A percentile compares a stretch with the other conserved stretches of the same genome.
These are phyloP conservation scores for Taphrina sp. DNA, from an alignment of 1,139 yeast species.

Conservation along the genomic window DNA sequence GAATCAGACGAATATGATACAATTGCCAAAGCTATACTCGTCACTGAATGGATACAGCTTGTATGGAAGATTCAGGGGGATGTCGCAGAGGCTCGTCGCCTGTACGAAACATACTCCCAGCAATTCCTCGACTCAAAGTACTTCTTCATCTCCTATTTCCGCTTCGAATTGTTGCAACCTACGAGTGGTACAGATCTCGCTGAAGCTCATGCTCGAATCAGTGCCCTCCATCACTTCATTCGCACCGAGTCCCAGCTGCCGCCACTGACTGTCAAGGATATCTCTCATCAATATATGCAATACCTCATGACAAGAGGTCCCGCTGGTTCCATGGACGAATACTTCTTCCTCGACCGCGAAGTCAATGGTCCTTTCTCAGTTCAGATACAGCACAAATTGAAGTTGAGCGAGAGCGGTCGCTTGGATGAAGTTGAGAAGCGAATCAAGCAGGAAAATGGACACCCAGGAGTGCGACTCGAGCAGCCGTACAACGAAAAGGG, in stretches of 20 bases:
- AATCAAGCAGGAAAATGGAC: slow-evolving; percentile 42
- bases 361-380: slow-evolving; percentile 44
- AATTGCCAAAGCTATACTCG: slow-evolving; percentile 38
- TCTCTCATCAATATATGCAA: slow-evolving; percentile 42
- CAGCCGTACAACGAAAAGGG: slow-evolving; percentile 28
- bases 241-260: slow-evolving; percentile 41
- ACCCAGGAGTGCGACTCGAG: slow-evolving; percentile 44
- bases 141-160: slow-evolving; percentile 44
- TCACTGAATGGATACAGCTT: slow-evolving; percentile 40
- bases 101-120: slow-evolving; percentile 39
- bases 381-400: slow-evolving; percentile 35
- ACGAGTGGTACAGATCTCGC: slow-evolving; percentile 31
- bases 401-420: slow-evolving; percentile 32
- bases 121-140: slow-evolving; percentile 39
- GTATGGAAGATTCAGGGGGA: slow-evolving; percentile 40
- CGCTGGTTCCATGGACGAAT: slow-evolving; percentile 39
- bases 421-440: slow-evolving; percentile 33
- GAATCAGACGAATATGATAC: slow-evolving; percentile 40
- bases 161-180: slow-evolving; percentile 41
- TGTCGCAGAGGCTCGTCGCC: slow-evolving; percentile 39
- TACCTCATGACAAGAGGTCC: slow-evolving; percentile 41
- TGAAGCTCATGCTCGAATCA: slow-evolving; percentile 35
- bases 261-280: slow-evolving; percentile 41
- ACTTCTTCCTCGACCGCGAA: slow-evolving; percentile 44
- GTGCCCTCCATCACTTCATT: slow-evolving; percentile 38